Evolutionary conservation across 352 stramenopile genomes (phyloP).

Genomic region (Phytopythium helicoides): DNA sequence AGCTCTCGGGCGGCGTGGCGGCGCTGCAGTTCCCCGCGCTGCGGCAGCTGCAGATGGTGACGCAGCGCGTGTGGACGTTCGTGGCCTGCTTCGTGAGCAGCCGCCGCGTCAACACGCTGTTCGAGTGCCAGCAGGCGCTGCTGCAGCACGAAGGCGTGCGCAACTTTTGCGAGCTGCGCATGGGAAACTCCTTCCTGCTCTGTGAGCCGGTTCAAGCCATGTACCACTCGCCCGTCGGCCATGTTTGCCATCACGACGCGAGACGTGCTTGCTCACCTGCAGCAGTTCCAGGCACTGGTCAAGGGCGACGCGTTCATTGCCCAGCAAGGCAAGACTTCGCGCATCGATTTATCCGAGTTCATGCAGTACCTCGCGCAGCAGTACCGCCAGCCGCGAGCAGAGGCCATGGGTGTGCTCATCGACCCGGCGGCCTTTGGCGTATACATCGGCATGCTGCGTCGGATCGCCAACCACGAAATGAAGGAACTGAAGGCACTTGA

Average conservation of each 20-base stretch:
- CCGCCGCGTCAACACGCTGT: conserved; percentile 69
- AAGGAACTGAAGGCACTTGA: conserved; percentile 81
- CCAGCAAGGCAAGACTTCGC: conserved; percentile 20
- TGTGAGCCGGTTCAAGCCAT: conserved; percentile 76
- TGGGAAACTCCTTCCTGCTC: conserved; percentile 80
- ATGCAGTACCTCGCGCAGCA: conserved; percentile 70
- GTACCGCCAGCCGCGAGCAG: conserved; percentile 52
- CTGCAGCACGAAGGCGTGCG: conserved; percentile 62
- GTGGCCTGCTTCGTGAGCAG: conserved; percentile 76
- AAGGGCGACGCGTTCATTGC: conserved; percentile 61
- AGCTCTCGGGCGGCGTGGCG: conserved; percentile 35
- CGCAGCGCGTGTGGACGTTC: conserved; percentile 80
- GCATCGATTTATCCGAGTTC: conserved; percentile 70
- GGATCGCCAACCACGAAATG: conserved; percentile 70
- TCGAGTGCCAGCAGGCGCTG: conserved; percentile 68
- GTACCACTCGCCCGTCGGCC: conserved; percentile 38
- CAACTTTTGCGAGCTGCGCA: conserved; percentile 60
- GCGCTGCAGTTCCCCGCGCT: conserved; percentile 48
- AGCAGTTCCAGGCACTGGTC: conserved; percentile 63
- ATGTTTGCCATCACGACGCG: conserved; percentile 62
- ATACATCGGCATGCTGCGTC: conserved; percentile 76
- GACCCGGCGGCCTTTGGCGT: conserved; percentile 64
- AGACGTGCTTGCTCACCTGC: conserved; percentile 62
- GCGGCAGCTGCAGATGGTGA: conserved; percentile 55
- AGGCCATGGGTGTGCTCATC: conserved; percentile 65